Base-by-base conservation (phyloP, 306 rosid genomes). In the Cyclanthera cordifolia region DNA sequence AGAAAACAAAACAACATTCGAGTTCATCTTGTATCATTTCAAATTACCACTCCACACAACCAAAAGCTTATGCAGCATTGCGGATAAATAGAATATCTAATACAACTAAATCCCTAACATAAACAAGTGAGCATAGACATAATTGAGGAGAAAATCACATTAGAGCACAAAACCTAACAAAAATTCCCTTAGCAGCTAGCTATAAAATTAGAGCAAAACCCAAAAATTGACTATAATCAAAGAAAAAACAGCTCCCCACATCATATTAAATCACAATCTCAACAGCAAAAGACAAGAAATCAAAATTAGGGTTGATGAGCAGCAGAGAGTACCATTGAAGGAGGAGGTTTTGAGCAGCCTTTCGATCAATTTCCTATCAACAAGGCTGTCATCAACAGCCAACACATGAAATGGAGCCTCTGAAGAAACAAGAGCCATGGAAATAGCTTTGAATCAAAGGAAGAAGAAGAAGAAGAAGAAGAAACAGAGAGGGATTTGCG, bases 321-420 rank as follows among this genome's bases (percentile, higher is more conserved):
- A 9, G 70, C 27, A 52, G 69, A 52, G 69, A 23, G 15, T 68
- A 91, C 97, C 97, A 58, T 91, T 91, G 75, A 82, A 91, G 16
- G 91, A 86, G 74, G 96, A 88, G 53, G 85, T 91, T 74, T 83
- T 88, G 77, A 91, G 96, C 72, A 91, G 88, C 51, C 82, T 83
- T 74, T 91, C 96, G 65, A 91, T 91, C 79, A 91, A 51, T 77
- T 85, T 91, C 73, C 96, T 78, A 54, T 91, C 97, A 75, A 91
- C 70, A 8, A 80, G 39, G 74, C 91, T 83, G 25, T 91, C 97
- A 81, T 91, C 96, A 53, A 91, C 97, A 61, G 96, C 97, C 78
- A 91, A 69, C 58, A 91, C 96, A 73, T 88, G 97, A 49, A 86
- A 88, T 71, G 75, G 91, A 9, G 83, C 32, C 52, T 83, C 83